These are phyloP conservation scores for Rutidosis leptorrhynchoides DNA, from an alignment of 129 eudicot species.

Conservation along the genomic window DNA sequence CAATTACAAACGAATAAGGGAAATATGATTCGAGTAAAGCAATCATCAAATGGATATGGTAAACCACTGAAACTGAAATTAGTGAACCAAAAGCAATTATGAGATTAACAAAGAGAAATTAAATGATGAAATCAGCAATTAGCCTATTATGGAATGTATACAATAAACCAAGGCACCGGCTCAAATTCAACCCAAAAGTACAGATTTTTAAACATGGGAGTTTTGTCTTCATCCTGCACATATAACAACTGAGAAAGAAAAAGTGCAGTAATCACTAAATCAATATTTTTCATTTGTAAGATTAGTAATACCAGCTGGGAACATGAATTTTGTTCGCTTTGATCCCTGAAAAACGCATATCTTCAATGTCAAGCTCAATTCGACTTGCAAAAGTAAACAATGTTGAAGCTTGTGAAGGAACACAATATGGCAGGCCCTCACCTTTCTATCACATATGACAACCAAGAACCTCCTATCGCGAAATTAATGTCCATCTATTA, in stretches of 20 bases:
- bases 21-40: background rate
- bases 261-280: slow-evolving; percentile 6
- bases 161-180: no score
- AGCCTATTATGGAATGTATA: no score
- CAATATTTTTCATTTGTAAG: background rate
- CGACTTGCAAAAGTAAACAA: background rate
- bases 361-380: background rate
- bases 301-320: slow-evolving; percentile 19
- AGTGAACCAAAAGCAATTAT: no score
- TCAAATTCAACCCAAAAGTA: no score
- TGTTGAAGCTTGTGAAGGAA: background rate
- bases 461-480: background rate
- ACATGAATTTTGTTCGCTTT: background rate
- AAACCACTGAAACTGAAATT: no score
- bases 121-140: no score
- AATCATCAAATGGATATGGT: background rate
- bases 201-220: slow-evolving; percentile 13
- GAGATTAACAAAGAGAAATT: no score
- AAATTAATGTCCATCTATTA: background rate
- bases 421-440: background rate
- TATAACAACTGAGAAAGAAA: slow-evolving; percentile 3
- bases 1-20: background rate
- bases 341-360: slow-evolving; percentile 15
- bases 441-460: background rate
- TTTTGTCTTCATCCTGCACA: slow-evolving; percentile 5